Evolutionary conservation across 2,329 filamentous ascomycete species (phyloP).

Genomic region (Exophiala mesophila): DNA sequence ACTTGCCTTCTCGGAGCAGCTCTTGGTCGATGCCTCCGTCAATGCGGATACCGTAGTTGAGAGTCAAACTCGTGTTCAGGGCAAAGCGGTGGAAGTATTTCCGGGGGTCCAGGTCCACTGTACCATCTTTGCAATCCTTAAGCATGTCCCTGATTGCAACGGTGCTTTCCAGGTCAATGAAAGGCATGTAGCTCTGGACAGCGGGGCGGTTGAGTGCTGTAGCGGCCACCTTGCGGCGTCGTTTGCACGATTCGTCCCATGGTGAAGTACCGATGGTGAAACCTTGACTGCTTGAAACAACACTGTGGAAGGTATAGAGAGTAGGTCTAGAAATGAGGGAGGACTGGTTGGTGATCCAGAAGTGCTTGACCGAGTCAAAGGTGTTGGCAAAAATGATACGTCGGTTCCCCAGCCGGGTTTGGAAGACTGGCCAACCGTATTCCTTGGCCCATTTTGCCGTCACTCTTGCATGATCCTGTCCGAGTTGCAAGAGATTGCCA

Average conservation of each 20-base stretch:
- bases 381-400: constrained; percentile 74
- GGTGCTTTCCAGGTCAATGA: constrained; percentile 71
- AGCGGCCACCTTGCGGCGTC: constrained; percentile 69
- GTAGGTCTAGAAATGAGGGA: constrained; percentile 71
- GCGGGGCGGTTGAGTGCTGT: constrained; percentile 73
- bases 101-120: constrained; percentile 62
- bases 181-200: constrained; percentile 74
- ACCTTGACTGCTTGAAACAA: constrained; percentile 70
- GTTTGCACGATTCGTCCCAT: constrained; percentile 77
- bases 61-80: constrained; percentile 69
- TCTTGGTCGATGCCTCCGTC: constrained; percentile 63
- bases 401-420: constrained; percentile 40
- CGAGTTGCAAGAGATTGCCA: constrained; percentile 59
- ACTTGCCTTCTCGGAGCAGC: constrained; percentile 56
- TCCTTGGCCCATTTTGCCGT: constrained; percentile 55
- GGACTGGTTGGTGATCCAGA: constrained; percentile 77
- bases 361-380: constrained; percentile 64
- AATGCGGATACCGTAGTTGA: constrained; percentile 76
- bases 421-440: constrained; percentile 59
- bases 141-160: constrained; percentile 69
- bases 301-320: constrained; percentile 75
- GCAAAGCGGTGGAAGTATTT: constrained; percentile 71
- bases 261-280: constrained; percentile 80
- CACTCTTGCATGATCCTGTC: constrained; percentile 52
- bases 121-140: constrained; percentile 58